Evolutionary conservation across 228 moss, liverwort and hornwort genomes (phyloP).

Genomic region (Sphagnum magellanicum): DNA sequence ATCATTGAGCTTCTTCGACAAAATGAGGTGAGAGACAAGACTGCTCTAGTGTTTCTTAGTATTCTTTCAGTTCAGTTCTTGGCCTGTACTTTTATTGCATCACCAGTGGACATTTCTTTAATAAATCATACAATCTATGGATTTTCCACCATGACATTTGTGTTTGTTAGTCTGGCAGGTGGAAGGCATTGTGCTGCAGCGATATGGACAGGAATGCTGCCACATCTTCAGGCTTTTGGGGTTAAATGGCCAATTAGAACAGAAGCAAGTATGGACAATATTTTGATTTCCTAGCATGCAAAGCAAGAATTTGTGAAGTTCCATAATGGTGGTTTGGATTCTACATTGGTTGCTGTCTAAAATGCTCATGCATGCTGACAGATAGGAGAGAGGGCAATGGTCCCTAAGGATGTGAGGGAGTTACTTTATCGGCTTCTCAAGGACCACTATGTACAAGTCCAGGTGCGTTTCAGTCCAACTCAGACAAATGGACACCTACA

Average conservation of each 20-base stretch:
- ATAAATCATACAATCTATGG: too few relatives aligned
- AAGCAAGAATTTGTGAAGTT: background rate
- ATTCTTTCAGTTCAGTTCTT: too few relatives aligned
- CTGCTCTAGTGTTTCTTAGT: too few relatives aligned
- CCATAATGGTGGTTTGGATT: too few relatives aligned
- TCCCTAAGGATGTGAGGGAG: constrained; percentile 80
- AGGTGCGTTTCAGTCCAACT: constrained; percentile 24
- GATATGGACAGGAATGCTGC: constrained; percentile 85
- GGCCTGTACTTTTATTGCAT: too few relatives aligned
- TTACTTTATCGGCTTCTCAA: constrained; percentile 74
- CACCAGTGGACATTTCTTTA: too few relatives aligned
- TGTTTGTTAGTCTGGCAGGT: constrained; percentile 28
- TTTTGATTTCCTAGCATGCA: background rate
- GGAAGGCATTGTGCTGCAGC: constrained; percentile 89
- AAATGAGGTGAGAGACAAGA: constrained; percentile 48
- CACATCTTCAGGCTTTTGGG: constrained; percentile 83
- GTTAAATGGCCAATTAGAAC: constrained; percentile 91
- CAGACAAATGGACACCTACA: too few relatives aligned
- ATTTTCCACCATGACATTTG: too few relatives aligned
- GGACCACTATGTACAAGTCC: constrained; percentile 80
- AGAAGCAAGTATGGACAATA: constrained; percentile 61
- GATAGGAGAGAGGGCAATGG: constrained; percentile 96
- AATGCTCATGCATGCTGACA: constrained; percentile 4
- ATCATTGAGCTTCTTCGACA: constrained; percentile 72
- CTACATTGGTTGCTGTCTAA: too few relatives aligned